Percentiles rank a stretch among this genome's conserved stretches.
Evolutionary conservation across 2,329 filamentous ascomycete genomes (phyloP).

Genomic region (Clathrospora elynae): DNA sequence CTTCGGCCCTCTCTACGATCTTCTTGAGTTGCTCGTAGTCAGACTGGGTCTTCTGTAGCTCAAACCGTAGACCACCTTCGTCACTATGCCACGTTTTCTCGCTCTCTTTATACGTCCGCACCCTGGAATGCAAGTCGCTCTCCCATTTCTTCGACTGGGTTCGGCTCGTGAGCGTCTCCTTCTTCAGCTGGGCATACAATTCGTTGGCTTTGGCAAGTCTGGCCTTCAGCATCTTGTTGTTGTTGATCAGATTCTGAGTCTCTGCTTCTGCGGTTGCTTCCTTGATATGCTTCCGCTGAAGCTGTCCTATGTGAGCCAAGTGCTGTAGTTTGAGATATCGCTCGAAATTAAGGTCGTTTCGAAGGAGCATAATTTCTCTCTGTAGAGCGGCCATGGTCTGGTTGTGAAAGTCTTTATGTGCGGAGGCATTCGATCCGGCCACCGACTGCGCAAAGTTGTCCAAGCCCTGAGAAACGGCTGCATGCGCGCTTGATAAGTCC

Average conservation of each 20-base stretch:
- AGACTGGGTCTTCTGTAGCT: conserved; percentile 62
- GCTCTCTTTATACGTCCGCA: conserved; percentile 70
- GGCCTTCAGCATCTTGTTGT: conserved; percentile 73
- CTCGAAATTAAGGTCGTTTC: conserved; percentile 83
- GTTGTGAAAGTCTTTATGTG: conserved; percentile 38
- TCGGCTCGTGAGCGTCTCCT: conserved; percentile 73
- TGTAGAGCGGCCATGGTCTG: conserved; percentile 60
- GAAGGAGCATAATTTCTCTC: conserved; percentile 73
- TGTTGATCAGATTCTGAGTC: conserved; percentile 78
- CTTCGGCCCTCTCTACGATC: conserved; percentile 71
- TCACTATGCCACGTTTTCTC: conserved; percentile 68
- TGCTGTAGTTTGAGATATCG: conserved; percentile 84
- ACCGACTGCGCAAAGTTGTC: conserved; percentile 43
- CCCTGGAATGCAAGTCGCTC: conserved; percentile 68
- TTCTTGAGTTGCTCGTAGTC: conserved; percentile 69
- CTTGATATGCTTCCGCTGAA: conserved; percentile 74
- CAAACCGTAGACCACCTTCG: conserved; percentile 61
- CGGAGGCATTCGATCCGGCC: conserved; percentile 30
- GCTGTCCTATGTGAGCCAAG: conserved; percentile 77
- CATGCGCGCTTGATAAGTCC: conserved; percentile 22
- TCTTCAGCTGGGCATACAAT: conserved; percentile 70
- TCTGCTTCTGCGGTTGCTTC: conserved; percentile 81
- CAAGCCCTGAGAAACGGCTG: conserved; percentile 35
- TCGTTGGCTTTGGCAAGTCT: conserved; percentile 75
- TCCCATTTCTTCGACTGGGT: conserved; percentile 80